These are phyloP conservation scores for Leccinum solheimii DNA, from an alignment of 1,284 basidiomycete species.

Conservation along the genomic window DNA sequence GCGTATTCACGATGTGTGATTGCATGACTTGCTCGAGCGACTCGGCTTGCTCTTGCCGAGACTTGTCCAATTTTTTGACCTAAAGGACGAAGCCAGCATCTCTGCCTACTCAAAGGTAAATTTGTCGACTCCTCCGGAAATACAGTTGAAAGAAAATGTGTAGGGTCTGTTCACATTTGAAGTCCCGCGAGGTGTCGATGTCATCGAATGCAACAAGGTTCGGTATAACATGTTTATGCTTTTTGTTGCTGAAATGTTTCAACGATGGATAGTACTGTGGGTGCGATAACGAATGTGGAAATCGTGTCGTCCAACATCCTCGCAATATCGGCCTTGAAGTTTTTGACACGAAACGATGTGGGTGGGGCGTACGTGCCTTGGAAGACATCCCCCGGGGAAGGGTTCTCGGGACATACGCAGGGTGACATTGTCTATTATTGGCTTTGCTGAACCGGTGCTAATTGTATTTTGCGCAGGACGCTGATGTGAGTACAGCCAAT, in stretches of 20 bases:
- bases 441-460: slow-evolving; percentile 1
- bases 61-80: slow-evolving; percentile 27
- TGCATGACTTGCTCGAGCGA: slow-evolving; percentile 34
- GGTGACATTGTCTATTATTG: slow-evolving; percentile 41
- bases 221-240: background rate
- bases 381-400: slow-evolving; percentile 47
- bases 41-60: slow-evolving; percentile 36
- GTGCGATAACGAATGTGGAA: slow-evolving; percentile 46
- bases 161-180: slow-evolving; percentile 54
- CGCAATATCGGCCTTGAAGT: slow-evolving; percentile 51
- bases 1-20: slow-evolving; percentile 33
- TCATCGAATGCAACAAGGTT: slow-evolving; percentile 64
- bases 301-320: slow-evolving; percentile 54
- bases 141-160: slow-evolving; percentile 2
- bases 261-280: slow-evolving; percentile 41
- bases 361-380: slow-evolving; percentile 54
- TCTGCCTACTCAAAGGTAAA: slow-evolving; percentile 45
- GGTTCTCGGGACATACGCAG: slow-evolving; percentile 62
- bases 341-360: slow-evolving; percentile 53
- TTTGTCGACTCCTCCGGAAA: slow-evolving; percentile 18
- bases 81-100: slow-evolving; percentile 14
- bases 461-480: slow-evolving; percentile 17
- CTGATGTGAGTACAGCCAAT: slow-evolving; percentile 26
- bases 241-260: background rate
- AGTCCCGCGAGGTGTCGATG: slow-evolving; percentile 44